Evolutionary conservation across 768 basidiomycete genomes (phyloP), one percentile per base, ranked within the genome.

Genomic region (Pleurotus salmoneostramineus): DNA sequence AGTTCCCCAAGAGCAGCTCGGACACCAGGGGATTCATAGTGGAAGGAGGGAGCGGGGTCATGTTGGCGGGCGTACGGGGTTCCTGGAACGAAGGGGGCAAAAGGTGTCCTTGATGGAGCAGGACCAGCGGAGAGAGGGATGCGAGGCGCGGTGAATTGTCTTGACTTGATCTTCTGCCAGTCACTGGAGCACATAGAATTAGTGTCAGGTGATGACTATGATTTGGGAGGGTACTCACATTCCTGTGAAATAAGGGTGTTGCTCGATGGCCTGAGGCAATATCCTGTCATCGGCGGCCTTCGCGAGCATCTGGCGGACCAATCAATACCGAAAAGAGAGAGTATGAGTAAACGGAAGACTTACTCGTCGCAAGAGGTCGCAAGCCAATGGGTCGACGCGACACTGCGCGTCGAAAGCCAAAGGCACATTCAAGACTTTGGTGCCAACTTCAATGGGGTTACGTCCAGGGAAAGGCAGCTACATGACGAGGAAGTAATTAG

Each of bases 221-320:
- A 27, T 27, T 27, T 27, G 21, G 1, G 21, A 31, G 52, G 11
- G 32, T 10, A 64, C 71, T 60, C 44, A 72, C 71, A 70, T 54
- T 36, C 66, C 66, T 43, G 58, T 63, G 49, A 72, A 72, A 58
- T 69, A 72, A 0, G 70, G 64, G 58, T 72, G 71, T 35, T 59
- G 60, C 17, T 64, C 66, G 45, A 70, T 68, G 34, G 65, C 70
- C 5, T 61, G 65, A n/a, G 66, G 64, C 33, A 63, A 59, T 10
- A 72, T 56, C 10, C 71, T 64, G 15, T 65, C 58, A 40, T 60
- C 59, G 3, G 70, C 70, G 27, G 68, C 59, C 52, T 71, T 72
- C 21, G 48, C 51, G 43, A 72, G 58, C 67, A 72, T 67, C 67
- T 71, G 46, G 4, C 56, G 50, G 34, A 42, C 50, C 45, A 27